These are phyloP conservation scores for Elsinoe ampelina DNA, from an alignment of 2,329 filamentous ascomycete genomes.

Conservation along the genomic window DNA sequence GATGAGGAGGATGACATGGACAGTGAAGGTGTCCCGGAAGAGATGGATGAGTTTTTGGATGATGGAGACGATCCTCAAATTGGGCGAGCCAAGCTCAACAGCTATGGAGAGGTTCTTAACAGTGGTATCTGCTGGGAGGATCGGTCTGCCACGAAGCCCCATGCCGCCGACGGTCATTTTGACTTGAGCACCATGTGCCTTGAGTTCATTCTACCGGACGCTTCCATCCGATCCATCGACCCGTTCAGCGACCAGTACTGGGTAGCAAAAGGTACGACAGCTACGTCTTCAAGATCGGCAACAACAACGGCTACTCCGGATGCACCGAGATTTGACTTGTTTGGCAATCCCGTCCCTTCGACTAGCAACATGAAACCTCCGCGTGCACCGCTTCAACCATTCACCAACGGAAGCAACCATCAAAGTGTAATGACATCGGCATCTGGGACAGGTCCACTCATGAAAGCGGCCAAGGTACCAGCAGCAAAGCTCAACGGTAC, in stretches of 20 bases:
- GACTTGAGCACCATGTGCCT: constrained; percentile 40
- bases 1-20: constrained; percentile 60
- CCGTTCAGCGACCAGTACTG: constrained; percentile 81
- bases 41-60: constrained; percentile 84
- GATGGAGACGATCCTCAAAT: constrained; percentile 62
- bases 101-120: constrained; percentile 62
- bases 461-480: constrained; percentile 29
- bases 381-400: constrained; percentile 34
- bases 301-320: neutral
- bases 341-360: constrained; percentile 13
- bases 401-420: constrained; percentile 25
- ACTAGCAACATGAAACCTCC: constrained; percentile 31
- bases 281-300: neutral
- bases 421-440: constrained; percentile 23
- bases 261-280: constrained; percentile 33
- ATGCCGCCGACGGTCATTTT: neutral
- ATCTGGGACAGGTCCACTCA: constrained; percentile 28
- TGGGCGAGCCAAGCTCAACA: constrained; percentile 47
- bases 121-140: constrained; percentile 82
- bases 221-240: constrained; percentile 55
- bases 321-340: neutral
- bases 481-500: constrained; percentile 47
- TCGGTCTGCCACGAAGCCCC: constrained; percentile 17
- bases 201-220: constrained; percentile 46
- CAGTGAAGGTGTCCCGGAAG: constrained; percentile 67